These are phyloP conservation scores for Trichoderma atrobrunneum DNA, from an alignment of 2,329 filamentous ascomycete species.

Conservation along the genomic window DNA sequence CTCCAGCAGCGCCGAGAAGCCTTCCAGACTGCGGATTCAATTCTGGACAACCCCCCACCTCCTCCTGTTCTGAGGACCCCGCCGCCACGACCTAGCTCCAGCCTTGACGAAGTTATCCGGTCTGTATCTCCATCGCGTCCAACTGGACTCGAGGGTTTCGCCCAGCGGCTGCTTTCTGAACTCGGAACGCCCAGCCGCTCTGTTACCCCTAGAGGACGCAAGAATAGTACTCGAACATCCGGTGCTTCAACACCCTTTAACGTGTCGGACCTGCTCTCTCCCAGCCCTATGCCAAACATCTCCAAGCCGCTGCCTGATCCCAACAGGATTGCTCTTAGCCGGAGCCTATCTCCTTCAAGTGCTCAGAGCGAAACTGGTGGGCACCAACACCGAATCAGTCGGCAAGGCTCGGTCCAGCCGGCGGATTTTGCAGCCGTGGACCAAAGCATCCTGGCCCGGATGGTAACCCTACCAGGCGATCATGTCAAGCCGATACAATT, in stretches of 20 bases:
- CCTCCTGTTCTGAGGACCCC: conserved; percentile 31
- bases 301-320: conserved; percentile 42
- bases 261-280: conserved; percentile 27
- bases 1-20: conserved; percentile 63
- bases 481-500: conserved; percentile 49
- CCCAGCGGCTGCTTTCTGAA: conserved; percentile 61
- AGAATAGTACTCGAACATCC: conserved; percentile 39
- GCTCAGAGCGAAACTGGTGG: conserved; percentile 28
- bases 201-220: conserved; percentile 48
- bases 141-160: conserved; percentile 58
- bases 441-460: conserved; percentile 57
- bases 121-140: conserved; percentile 52
- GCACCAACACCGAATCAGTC: conserved; percentile 29
- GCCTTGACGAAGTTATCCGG: conserved; percentile 43
- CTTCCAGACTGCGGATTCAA: conserved; percentile 58
- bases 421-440: conserved; percentile 63
- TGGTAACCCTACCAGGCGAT: conserved; percentile 48
- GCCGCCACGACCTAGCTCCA: conserved; percentile 34
- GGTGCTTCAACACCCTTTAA: conserved; percentile 32
- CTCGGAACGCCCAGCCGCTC: conserved; percentile 51
- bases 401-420: conserved; percentile 45
- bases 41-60: conserved; percentile 36
- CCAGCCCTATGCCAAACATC: conserved; percentile 35
- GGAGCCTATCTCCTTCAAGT: conserved; percentile 44
- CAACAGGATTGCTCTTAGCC: conserved; percentile 29